Base-by-base conservation (phyloP, 352 stramenopile genomes). In the Elongisporangium undulatum region DNA sequence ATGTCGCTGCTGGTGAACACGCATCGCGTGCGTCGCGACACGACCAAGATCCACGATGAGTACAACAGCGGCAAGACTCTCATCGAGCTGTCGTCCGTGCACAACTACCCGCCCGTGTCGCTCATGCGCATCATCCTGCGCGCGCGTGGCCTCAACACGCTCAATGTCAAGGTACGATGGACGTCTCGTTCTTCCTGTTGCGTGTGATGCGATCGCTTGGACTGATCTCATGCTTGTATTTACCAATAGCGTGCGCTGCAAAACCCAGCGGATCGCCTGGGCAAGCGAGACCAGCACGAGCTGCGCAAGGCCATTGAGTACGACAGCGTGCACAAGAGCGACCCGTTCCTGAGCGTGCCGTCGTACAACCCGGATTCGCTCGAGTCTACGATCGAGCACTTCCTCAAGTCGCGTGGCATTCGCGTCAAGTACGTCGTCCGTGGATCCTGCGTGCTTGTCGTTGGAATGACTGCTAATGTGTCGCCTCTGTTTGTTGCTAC, bases 1-100 rank as follows among this genome's bases (percentile, higher is more conserved):
- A 92, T 92, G 82, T 92, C 82, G 45, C 66, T 94, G 49, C 58
- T 94, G 19, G 82, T 94, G n/a, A 94, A 94, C 57, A 92, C 85
- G 53, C 82, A 92, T 61, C 85, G 85, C 60, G 82, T 94, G 4
- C 82, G 83, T 23, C 78, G 78, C 21, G 70, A 86, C 51, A 79
- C 71, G 22, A 29, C 58, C 29, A 71, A 73, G 52, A 92, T 94
- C 64, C 75, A 71, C 54, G 61, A 73, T 22, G 81, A 94, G 59
- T 94, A 90, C 59, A 70, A 87, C 53, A 81, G 75, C 49, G 82
- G 85, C 24, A 83, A 87, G 61, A 86, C 75, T 26, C 70, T 94
- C 9, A 94, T 94, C 51, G 81, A 88, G 64, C 66, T 94, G 9
- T 90, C 79, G 38, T 81, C 54, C 12, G 59, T 68, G 48, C 81